A percentile compares a stretch with the other conserved stretches of the same genome.
These are phyloP conservation scores for Saccharomycopsis sp. DNA, from an alignment of 805 yeast genomes.

Conservation along the genomic window DNA sequence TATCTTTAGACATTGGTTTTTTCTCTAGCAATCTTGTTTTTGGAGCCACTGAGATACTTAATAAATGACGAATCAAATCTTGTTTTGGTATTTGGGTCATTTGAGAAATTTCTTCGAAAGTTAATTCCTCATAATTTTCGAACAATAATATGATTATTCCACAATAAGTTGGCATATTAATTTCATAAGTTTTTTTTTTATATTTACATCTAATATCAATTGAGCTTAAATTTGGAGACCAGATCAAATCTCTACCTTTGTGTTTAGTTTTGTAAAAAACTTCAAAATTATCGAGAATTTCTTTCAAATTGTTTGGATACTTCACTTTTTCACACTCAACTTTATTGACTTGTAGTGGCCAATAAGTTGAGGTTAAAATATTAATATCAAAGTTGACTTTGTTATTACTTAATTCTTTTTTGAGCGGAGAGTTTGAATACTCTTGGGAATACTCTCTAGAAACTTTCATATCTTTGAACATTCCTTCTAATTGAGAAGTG, in stretches of 20 bases:
- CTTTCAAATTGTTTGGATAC: slow-evolving; percentile 26
- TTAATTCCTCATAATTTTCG: slow-evolving; percentile 41
- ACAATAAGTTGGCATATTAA: slow-evolving; percentile 72
- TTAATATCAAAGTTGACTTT: slow-evolving; percentile 37
- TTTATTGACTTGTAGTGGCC: slow-evolving; percentile 50
- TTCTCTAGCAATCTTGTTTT: slow-evolving; percentile 66
- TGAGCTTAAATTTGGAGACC: slow-evolving; percentile 82
- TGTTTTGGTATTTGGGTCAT: slow-evolving; percentile 60
- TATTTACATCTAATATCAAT: slow-evolving; percentile 69
- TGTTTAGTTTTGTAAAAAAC: slow-evolving; percentile 40
- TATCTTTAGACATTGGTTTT: slow-evolving; percentile 63
- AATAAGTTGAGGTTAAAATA: slow-evolving; percentile 49
- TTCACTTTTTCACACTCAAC: slow-evolving; percentile 17
- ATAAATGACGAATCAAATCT: slow-evolving; percentile 69
- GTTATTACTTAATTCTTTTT: slow-evolving; percentile 24
- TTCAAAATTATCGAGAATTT: slow-evolving; percentile 37
- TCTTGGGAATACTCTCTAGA: slow-evolving; percentile 39
- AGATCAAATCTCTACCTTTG: slow-evolving; percentile 48
- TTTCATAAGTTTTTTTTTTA: slow-evolving; percentile 60
- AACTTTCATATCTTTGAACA: slow-evolving; percentile 69
- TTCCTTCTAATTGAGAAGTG: slow-evolving; percentile 71
- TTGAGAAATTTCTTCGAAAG: slow-evolving; percentile 51
- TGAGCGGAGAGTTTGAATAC: slow-evolving; percentile 25
- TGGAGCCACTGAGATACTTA: slow-evolving; percentile 78
- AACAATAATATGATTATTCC: slow-evolving; percentile 72